Base-by-base conservation (phyloP, 2,329 filamentous ascomycete species). In the Fusarium beomiforme region DNA sequence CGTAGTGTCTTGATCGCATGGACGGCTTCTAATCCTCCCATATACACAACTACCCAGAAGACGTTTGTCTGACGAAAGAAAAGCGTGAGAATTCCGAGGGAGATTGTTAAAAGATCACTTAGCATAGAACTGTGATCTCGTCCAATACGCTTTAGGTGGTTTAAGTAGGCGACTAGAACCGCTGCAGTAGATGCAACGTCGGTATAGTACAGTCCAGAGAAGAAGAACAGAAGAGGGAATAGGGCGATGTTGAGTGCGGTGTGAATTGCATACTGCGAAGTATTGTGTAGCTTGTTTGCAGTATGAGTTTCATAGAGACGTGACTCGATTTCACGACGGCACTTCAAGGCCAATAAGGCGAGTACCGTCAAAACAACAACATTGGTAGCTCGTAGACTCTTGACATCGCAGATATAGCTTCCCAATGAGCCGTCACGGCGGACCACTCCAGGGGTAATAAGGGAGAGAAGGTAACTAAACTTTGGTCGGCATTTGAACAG, bases 221-320 rank as follows among this genome's bases (percentile, higher is more conserved):
- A 99, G 86, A 99, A 99, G 85, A 97, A 98, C 1, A 99, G 80
- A 1, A 95, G 89, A 0, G 96, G 96, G 69, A 98, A 98, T 0
- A 97, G 84, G 21, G 90, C 90, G 42, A 97, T 88, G 72, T 98
- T 97, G 72, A 96, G 77, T 5, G 91, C 92, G 0, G 89, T 90
- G 73, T 93, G 89, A 29, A 87, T 78, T 7, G 83, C 77, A 74
- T 85, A 83, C 34, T 80, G 60, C 1, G 85, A 85, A 24, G 81
- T 76, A 7, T 68, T 26, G 11, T 55, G 66, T 21, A 72, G 57
- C 19, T 33, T 71, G 29, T 21, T 64, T 34, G 57, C 51, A 11
- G 70, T 71, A 49, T 70, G 74, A 37, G 71, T 70, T 36, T 76
- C 66, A 10, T 75, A 63, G 5, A 84, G 80, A 16, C 84, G 79